Base-by-base conservation (phyloP, 1,284 basidiomycete genomes). In the Neolentinus lepideus region DNA sequence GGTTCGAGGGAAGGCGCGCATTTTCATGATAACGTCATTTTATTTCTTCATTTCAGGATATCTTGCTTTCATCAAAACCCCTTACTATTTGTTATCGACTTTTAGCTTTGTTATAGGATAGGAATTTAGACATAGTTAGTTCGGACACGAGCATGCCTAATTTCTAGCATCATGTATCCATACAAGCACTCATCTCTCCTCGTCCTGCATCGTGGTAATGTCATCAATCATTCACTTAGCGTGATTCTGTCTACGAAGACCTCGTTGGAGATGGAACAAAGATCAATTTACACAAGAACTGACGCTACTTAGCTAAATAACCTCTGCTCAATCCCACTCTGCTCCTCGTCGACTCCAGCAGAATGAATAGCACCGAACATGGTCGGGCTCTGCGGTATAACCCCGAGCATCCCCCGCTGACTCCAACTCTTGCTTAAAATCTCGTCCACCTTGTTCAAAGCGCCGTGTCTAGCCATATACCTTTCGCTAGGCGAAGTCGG, bases 371-470 rank as follows among this genome's bases (percentile, higher is more conserved):
- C 58, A 2, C 61, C 62, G 45, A 61, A 63, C 54, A 54, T 61
- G 8, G 54, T 57, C 25, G 62, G 62, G 50, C 58, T 63, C 9
- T 19, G 24, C 2, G 53, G 53, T 21, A 33, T 22, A 16, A 51
- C 25, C 16, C 38, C 38, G 4, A 16, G 12, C 26, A 60, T 29
- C 43, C 59, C 60, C 1, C 59, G 56, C 51, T 63, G 60, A 58
- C 66, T 67, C 57, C 64, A 71, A 54, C 69, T 66, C 25, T 60
- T 57, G 35, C 66, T 63, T 4, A 73, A 29, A 31, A 73, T 71
- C 55, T 66, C 64, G n/a, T 65, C 67, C 38, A 73, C 70, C 55
- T 61, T 64, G 54, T 59, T 58, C 26, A 67, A 60, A 11, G 70
- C 70, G 16, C 61, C 61, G 22, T 63, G 61, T 12, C 67, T 62